Base-by-base conservation (phyloP, 768 basidiomycete genomes). In the Phanerochaete sordida region DNA sequence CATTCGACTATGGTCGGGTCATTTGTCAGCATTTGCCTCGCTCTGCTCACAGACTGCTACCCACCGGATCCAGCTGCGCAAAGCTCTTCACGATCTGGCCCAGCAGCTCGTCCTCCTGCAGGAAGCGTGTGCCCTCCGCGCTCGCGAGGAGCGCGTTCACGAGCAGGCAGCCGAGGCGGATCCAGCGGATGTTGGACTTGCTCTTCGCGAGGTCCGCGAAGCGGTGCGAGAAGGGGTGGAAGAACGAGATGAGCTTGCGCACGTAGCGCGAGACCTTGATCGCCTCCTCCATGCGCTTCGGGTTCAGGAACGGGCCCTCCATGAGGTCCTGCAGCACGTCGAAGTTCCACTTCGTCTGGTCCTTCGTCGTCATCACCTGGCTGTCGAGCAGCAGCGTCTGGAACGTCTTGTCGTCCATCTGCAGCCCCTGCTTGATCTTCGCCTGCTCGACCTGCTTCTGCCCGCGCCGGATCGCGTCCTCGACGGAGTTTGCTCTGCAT, bases 371-470 rank as follows among this genome's bases (percentile, higher is more conserved):
- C 78, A 92, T 88, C 13, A 96, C 90, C 74, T 94, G 91, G 1
- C 93, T 93, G 66, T 97, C 94, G 23, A 95, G 79, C 52, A 99
- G 77, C 43, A 80, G 82, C 3, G 86, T 78, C 68, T 95, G 93
- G 74, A 98, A 99, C 3, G 89, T 84, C 70, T 82, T 88, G 72
- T 98, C 97, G 70, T 99, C 97, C 85, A 98, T 92, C 74, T 93
- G 91, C 83, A 97, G 86, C 61, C 88, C 90, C 69, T 90, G 82
- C 70, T 94, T 93, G 56, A 97, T 79, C 73, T 92, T 95, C 26
- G 84, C 87, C 66, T 94, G 91, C 66, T 97, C 93, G 1, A 95
- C 88, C 65, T 94, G 93, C 61, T 91, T 81, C 73, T 97, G 95
- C 13, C 91, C 91, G 48, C 94, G 82, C 30, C 91, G 84, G 31